phyloP scores from a whole-genome alignment of 1,139 yeast species.

The Blastobotrys persicus region DNA sequence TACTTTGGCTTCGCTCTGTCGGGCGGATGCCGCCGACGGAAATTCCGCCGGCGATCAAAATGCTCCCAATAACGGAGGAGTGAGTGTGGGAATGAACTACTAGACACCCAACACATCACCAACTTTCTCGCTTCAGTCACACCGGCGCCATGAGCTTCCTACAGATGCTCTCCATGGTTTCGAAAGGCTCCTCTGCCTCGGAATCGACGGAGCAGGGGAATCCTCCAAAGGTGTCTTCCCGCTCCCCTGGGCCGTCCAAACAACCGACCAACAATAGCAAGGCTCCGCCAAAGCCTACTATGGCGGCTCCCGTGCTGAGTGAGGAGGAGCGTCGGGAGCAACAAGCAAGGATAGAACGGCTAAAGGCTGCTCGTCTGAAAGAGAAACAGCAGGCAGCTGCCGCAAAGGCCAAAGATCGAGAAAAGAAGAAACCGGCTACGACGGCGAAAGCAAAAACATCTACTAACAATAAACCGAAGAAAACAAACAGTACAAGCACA shows the following conservation, averaged over 20 bases:
- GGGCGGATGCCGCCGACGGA: constrained; percentile 1
- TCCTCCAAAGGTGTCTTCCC: constrained; percentile 2
- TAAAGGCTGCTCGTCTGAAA: constrained; percentile 32
- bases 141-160: constrained; percentile 24
- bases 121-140: constrained; percentile 10
- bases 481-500: constrained; percentile 1
- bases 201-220: constrained; percentile 1
- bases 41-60: background rate
- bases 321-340: constrained; percentile 30
- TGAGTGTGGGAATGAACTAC: background rate
- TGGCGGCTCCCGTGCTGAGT: constrained; percentile 15
- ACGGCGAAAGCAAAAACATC: constrained; percentile 15
- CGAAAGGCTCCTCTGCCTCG: constrained; percentile 12
- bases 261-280: background rate
- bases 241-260: background rate
- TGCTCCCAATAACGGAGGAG: constrained; percentile 1
- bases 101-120: background rate
- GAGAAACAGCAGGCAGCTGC: constrained; percentile 13
- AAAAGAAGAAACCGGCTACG: constrained; percentile 15
- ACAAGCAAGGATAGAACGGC: constrained; percentile 29
- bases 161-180: constrained; percentile 29
- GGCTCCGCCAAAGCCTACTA: background rate
- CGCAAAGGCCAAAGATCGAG: constrained; percentile 18
- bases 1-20: background rate
- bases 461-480: constrained; percentile 9